Evolutionary conservation across 352 stramenopile species (phyloP), one percentile per base, ranked within the genome.

Genomic region (Phytophthora megakarya): DNA sequence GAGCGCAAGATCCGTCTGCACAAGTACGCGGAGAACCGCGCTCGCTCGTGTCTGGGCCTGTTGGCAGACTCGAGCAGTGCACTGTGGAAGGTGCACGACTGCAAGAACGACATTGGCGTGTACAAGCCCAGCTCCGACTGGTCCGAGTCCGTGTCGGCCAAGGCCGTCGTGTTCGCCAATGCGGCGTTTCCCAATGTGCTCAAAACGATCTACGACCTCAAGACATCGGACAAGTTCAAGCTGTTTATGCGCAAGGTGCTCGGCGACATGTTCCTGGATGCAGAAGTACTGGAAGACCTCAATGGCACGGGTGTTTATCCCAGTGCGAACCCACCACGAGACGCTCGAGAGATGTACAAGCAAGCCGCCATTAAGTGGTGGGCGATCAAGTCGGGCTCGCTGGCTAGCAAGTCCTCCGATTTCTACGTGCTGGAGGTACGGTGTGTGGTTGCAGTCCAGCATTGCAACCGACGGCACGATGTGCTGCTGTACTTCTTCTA

Each of bases 341-440:
- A 93, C n/a, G 70, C 73, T 2, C 79, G 81, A 12, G 83, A 92
- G 46, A 75, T 90, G 63, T 93, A 93, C 80, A 96, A 96, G 73
- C 87, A 93, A 49, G 84, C 85, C 3, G 71, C 85, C 26, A 93
- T 96, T 69, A 96, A 96, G 73, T 96, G 87, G 87, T 96, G 85
- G 84, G 85, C 87, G 19, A 85, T 93, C 64, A 93, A 93, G 65
- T 96, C 87, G 1, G 84, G 86, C 28, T 75, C 81, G 10, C 69
- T 93, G 13, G 84, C 75, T 33, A 89, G 66, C 70, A 96, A 96
- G 47, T 90, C 87, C 38, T 89, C 81, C 9, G 87, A 96, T 48
- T 93, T 93, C 61, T 93, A 94, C 67, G 81, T 93, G 11, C 68
- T 96, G 38, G 87, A 96, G 73, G 73, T 81, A 65, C 22, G 30